Percentiles rank a stretch among this genome's conserved stretches.
phyloP scores from a whole-genome alignment of 495 filamentous ascomycete species.

The Aspergillus nanangensis region DNA sequence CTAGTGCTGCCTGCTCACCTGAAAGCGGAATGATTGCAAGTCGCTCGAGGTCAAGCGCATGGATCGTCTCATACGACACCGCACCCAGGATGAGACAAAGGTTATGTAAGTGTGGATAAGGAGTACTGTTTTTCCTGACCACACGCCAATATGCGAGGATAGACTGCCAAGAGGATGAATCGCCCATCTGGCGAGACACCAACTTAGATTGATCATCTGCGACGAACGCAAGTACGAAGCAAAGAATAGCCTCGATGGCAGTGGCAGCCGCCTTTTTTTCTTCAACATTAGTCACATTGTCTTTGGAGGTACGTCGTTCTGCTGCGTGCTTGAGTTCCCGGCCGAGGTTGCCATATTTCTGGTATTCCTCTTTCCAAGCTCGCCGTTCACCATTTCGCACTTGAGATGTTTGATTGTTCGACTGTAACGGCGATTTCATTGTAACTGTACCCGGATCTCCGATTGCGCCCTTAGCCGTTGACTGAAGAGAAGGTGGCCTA shows the following conservation, averaged over 20 bases:
- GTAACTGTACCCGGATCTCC: slow-evolving; percentile 18
- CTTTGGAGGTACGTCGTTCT: slow-evolving; percentile 33
- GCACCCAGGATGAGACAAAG: slow-evolving; percentile 44
- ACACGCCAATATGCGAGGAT: slow-evolving; percentile 46
- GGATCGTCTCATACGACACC: slow-evolving; percentile 42
- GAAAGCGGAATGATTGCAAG: slow-evolving; percentile 35
- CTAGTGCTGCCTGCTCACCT: slow-evolving; percentile 36
- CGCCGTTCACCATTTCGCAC: slow-evolving; percentile 34
- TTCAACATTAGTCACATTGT: slow-evolving; percentile 22
- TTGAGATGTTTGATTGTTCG: slow-evolving; percentile 17
- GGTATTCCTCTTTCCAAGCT: slow-evolving; percentile 42
- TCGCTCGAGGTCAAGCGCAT: slow-evolving; percentile 42
- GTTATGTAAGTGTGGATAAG: slow-evolving; percentile 36
- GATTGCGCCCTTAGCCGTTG: slow-evolving; percentile 20
- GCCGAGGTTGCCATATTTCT: slow-evolving; percentile 36
- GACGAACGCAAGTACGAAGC: slow-evolving; percentile 46
- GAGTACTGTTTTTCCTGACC: slow-evolving; percentile 32
- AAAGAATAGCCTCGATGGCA: slow-evolving; percentile 44
- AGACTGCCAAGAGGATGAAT: slow-evolving; percentile 43
- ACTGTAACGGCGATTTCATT: slow-evolving; percentile 27
- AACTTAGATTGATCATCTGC: slow-evolving; percentile 39
- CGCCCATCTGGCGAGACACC: slow-evolving; percentile 28
- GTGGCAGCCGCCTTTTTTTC: slow-evolving; percentile 40
- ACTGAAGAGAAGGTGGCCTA: slow-evolving; percentile 20
- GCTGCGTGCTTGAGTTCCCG: slow-evolving; percentile 47